These are phyloP conservation scores for Solanum aculeatissimum DNA, from an alignment of 305 asterid species.

Conservation along the genomic window DNA sequence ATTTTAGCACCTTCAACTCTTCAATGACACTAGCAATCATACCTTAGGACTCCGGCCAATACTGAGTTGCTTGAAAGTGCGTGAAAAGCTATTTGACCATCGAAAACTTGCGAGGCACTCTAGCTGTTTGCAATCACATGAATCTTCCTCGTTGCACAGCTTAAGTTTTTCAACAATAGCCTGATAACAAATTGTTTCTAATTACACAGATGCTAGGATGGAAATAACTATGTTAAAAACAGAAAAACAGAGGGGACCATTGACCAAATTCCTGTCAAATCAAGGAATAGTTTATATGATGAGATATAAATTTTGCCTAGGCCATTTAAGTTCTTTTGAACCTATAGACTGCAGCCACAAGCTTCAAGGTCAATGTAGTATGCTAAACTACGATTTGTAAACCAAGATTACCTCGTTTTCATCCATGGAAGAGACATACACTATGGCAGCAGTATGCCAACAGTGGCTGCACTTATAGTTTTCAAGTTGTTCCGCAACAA, in stretches of 20 bases:
- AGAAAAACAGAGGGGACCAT: neutral
- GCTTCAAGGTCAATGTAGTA: neutral
- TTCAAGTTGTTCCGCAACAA: slow-evolving; percentile 56
- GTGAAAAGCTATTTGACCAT: slow-evolving; percentile 71
- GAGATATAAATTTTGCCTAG: neutral
- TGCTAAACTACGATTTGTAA: neutral
- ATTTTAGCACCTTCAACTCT: neutral
- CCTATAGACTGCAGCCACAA: neutral
- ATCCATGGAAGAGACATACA: slow-evolving; percentile 30
- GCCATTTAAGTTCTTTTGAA: neutral
- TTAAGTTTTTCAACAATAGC: slow-evolving; percentile 41
- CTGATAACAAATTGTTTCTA: slow-evolving; percentile 30
- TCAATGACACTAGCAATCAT: neutral
- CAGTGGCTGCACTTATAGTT: slow-evolving; percentile 74
- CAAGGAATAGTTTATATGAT: neutral
- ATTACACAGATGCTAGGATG: neutral
- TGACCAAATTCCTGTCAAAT: neutral
- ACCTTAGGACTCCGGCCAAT: slow-evolving; percentile 75
- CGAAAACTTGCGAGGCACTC: slow-evolving; percentile 49
- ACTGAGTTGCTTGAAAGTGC: slow-evolving; percentile 60
- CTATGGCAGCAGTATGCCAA: slow-evolving; percentile 80
- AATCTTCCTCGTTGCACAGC: slow-evolving; percentile 47
- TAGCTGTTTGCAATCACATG: slow-evolving; percentile 66
- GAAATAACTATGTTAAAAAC: neutral
- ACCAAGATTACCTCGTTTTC: slow-evolving; percentile 42